These are phyloP conservation scores for Alloteropsis semialata DNA, from an alignment of 176 grass and related monocot species.

Conservation along the genomic window DNA sequence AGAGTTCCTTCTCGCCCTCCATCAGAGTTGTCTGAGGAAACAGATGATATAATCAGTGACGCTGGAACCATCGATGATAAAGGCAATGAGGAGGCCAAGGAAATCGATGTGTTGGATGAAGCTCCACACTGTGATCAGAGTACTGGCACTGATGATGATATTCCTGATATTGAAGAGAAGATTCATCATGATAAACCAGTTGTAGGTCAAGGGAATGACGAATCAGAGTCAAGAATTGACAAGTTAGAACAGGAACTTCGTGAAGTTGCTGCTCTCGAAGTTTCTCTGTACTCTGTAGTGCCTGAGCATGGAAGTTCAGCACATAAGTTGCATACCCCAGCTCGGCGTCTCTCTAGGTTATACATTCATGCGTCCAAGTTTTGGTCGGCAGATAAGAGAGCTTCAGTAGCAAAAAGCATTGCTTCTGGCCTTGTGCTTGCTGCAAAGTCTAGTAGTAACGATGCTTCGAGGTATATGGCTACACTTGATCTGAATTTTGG, in stretches of 20 bases:
- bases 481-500: conserved; percentile 7
- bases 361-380: conserved; percentile 72
- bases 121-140: conserved; percentile 88
- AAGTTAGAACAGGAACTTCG: conserved; percentile 88
- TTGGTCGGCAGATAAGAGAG: conserved; percentile 67
- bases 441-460: conserved; percentile 85
- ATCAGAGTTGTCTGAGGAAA: conserved; percentile 75
- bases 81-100: conserved; percentile 80
- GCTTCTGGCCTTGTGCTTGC: conserved; percentile 75
- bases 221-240: conserved; percentile 56
- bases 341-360: conserved; percentile 78
- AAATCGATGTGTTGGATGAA: conserved; percentile 94
- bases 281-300: conserved; percentile 76
- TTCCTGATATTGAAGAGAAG: conserved; percentile 78
- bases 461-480: conserved; percentile 83
- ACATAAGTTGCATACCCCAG: conserved; percentile 95
- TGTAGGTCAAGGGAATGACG: conserved; percentile 43
- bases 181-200: conserved; percentile 52
- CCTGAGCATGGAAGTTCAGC: conserved; percentile 80
- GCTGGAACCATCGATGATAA: conserved; percentile 53
- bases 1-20: conserved; percentile 53
- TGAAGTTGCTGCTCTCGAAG: conserved; percentile 87
- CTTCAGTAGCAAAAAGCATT: conserved; percentile 67
- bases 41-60: conserved; percentile 53
- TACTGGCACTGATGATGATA: conserved; percentile 92